These are phyloP conservation scores for Triticum monococcum DNA, from an alignment of 176 grass and related monocot genomes.

Conservation along the genomic window DNA sequence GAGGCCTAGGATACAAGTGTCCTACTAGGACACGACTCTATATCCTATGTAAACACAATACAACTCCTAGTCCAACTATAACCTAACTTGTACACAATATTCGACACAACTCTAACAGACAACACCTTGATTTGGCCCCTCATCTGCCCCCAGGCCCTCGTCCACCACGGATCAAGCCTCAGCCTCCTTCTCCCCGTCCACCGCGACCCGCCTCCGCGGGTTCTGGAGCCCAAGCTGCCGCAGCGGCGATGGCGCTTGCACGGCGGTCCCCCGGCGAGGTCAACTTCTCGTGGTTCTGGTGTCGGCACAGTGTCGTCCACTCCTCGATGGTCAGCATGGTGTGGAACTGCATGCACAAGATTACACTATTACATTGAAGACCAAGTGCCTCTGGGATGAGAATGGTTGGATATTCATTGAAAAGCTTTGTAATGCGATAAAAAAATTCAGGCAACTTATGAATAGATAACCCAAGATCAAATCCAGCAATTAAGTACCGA, in stretches of 20 bases:
- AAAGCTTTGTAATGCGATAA: not conserved
- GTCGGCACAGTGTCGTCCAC: conserved; percentile 20
- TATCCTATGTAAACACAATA: too few relatives aligned
- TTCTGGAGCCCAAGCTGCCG: too few relatives aligned
- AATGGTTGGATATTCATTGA: not conserved
- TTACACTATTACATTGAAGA: not conserved
- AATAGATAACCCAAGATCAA: not conserved
- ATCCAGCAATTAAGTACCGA: not conserved
- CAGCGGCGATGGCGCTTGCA: too few relatives aligned
- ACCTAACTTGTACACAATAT: too few relatives aligned
- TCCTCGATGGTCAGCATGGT: conserved; percentile 42
- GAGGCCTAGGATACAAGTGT: too few relatives aligned
- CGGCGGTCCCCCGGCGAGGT: too few relatives aligned
- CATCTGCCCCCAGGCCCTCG: conserved; percentile 68
- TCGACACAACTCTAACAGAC: too few relatives aligned
- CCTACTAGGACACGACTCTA: too few relatives aligned
- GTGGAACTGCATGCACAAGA: conserved; percentile 50
- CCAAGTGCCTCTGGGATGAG: not conserved
- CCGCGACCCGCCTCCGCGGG: too few relatives aligned
- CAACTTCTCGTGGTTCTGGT: conserved; percentile 13
- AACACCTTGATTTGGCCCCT: conserved; percentile 70
- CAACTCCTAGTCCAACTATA: too few relatives aligned
- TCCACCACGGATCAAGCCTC: too few relatives aligned
- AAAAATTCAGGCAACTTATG: not conserved
- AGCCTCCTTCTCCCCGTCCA: conserved; percentile 26